phyloP scores from a whole-genome alignment of 2,329 filamentous ascomycete genomes.

The Knufia fluminis region DNA sequence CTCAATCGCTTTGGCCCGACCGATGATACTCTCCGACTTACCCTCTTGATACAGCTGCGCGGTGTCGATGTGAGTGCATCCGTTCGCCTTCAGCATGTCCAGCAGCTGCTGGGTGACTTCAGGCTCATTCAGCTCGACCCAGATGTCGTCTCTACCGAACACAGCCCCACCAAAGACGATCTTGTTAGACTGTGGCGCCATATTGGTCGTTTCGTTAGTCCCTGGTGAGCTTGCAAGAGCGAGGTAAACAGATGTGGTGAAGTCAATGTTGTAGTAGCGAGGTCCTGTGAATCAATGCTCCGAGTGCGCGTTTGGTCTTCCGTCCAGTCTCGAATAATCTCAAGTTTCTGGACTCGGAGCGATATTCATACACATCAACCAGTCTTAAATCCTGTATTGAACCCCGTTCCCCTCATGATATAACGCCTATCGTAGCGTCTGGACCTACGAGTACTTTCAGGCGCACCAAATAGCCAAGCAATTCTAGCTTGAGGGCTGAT shows the following conservation, averaged over 20 bases:
- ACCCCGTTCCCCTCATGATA: too few relatives aligned
- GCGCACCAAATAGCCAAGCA: too few relatives aligned
- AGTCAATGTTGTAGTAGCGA: background rate
- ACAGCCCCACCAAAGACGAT: background rate
- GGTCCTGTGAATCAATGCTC: too few relatives aligned
- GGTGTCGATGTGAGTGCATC: constrained; percentile 17
- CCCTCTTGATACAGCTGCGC: constrained; percentile 27
- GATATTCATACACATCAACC: too few relatives aligned
- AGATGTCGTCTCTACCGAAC: background rate
- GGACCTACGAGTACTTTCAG: too few relatives aligned
- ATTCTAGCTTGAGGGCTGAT: too few relatives aligned
- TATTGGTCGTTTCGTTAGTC: background rate
- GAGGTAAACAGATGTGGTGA: background rate
- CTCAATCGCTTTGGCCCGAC: constrained; percentile 31
- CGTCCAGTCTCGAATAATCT: too few relatives aligned
- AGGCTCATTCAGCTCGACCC: background rate
- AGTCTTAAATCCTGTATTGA: too few relatives aligned
- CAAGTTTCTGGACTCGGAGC: too few relatives aligned
- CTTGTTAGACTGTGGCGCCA: background rate
- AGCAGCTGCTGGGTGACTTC: constrained; percentile 10
- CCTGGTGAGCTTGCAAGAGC: background rate
- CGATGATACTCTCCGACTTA: constrained; percentile 35
- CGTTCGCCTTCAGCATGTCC: constrained; percentile 15
- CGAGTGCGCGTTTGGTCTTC: too few relatives aligned
- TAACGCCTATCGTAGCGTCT: too few relatives aligned